phyloP scores from a whole-genome alignment of 164 flowering plant species.

The Vitis rotundifolia region DNA sequence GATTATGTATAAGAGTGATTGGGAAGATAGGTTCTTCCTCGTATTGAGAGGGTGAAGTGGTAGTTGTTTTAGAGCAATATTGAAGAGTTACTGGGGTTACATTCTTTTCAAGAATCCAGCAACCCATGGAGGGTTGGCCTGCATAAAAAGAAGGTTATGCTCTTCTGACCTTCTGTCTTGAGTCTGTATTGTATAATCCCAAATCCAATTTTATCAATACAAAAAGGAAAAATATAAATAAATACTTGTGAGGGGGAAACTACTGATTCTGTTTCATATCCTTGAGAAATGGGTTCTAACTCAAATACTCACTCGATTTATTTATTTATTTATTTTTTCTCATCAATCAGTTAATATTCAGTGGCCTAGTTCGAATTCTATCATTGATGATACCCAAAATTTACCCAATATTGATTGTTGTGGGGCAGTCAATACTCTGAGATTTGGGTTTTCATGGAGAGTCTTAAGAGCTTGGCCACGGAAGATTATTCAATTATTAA shows the following conservation, averaged over 20 bases:
- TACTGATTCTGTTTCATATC: background rate
- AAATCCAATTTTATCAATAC: background rate
- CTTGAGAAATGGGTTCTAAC: background rate
- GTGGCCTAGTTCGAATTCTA: too few species aligned
- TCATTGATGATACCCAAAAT: too few species aligned
- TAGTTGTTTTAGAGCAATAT: background rate
- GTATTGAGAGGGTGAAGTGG: constrained; percentile 2
- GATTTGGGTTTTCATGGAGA: too few species aligned
- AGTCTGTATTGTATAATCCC: constrained; percentile 15
- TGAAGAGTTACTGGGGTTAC: constrained; percentile 4
- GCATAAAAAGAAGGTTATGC: constrained; percentile 10
- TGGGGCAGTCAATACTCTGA: fast-evolving
- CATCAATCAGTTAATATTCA: too few species aligned
- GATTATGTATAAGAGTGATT: constrained; percentile 11
- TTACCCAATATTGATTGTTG: too few species aligned
- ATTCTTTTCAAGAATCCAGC: constrained; percentile 6
- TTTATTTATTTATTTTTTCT: too few species aligned
- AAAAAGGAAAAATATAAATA: background rate
- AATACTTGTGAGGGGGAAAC: background rate
- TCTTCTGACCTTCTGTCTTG: constrained; percentile 3
- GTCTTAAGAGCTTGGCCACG: too few species aligned
- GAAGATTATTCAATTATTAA: too few species aligned
- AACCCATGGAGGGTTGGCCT: constrained; percentile 5
- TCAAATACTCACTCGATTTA: too few species aligned
- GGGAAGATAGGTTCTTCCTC: constrained; percentile 21